Evolutionary conservation across 371 early-diverging fungal genomes (phyloP), one percentile per base, ranked within the genome.

Genomic region (Agmasoma carcini): DNA sequence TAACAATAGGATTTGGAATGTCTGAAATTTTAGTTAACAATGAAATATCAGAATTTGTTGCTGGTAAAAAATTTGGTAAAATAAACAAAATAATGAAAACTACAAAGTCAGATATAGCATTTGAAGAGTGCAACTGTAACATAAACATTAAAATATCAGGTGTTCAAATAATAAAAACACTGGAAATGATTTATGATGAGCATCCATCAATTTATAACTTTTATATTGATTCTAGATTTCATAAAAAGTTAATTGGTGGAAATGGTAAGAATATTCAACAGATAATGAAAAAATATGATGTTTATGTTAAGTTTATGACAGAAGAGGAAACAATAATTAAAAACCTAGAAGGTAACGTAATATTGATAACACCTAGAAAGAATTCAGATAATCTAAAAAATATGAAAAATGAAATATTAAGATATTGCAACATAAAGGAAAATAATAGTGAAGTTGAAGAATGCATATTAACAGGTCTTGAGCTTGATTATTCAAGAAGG

Each of bases 51-150:
- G 87, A 88, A 43, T 89, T 88, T 59, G 83, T 89, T 25, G 82
- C 81, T 44, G 90, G 90, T 54, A 89, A 89, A 75, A 87, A 88
- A 78, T 84, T 82, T 63, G 90, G 90, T 41, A 89, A 89, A 66
- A 82, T 86, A 66, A 86, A 81, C 79, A 83, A 85, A 60, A 87
- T 89, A 51, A 80, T 82, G 75, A 84, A 84, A 67, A 76, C 80
- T 0, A 80, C 83, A 22, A 81, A 81, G 9, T 81, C 78, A 37
- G 73, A 75, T 34, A 54, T 74, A 6, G n/a, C 43, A 43, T 11
- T 20, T 43, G 9, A 12, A 43, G 7, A 20, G 19, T n/a, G 20
- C 43, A 20, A 20, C 7, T 6, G 43, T 19, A 6, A 43, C 7
- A 9, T 7, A 20, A 43, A 12, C 7, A 7, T 11, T 43, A 19